Evolutionary conservation across 108 stramenopile genomes (phyloP), one percentile per base, ranked within the genome.

Genomic region (Pseudonitzschia multiseries): DNA sequence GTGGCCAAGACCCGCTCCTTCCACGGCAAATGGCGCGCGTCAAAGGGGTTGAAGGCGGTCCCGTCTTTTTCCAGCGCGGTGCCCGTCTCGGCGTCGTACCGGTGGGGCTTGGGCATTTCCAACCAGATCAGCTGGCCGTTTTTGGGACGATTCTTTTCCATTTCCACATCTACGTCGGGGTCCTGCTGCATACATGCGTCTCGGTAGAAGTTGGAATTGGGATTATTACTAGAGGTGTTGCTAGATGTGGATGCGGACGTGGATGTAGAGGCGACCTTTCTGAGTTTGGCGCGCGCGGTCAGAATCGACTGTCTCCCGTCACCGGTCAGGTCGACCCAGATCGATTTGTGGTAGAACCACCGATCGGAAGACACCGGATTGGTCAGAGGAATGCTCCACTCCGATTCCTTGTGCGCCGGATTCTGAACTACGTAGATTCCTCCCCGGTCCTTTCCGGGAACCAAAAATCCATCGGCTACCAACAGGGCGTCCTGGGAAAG

Each of bases 291-390:
- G 59, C 97, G 82, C 8, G 97, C 96, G 2, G 96, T 93, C 43
- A 98, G 75, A 22, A 98, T 89, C 20, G 91, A 95, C 70, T 87
- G 87, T 41, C 92, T 68, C 27, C 96, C 95, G 75, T 96, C 94
- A 10, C 94, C 93, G 13, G 96, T 95, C 33, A 97, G 71, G 66
- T 93, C 91, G 21, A 95, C 76, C 94, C 94, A 96, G n/a, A 91
- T 78, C 0, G 97, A 94, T 77, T 83, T 80, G 76, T 97, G 96
- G 79, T 97, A 97, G 75, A 96, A 96, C 96, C 95, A 96, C 52
- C 87, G 83, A n/a, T 83, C 82, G 13, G 71, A 65, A 18, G 32
- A 57, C 4, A 54, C 32, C 21, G 59, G 65, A 46, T 84, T 87
- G 27, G 85, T 81, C 36, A 90, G 61, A 64, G 85, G 86, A 21